phyloP scores from a whole-genome alignment of 805 yeast species.

The Lachancea kluyveri region DNA sequence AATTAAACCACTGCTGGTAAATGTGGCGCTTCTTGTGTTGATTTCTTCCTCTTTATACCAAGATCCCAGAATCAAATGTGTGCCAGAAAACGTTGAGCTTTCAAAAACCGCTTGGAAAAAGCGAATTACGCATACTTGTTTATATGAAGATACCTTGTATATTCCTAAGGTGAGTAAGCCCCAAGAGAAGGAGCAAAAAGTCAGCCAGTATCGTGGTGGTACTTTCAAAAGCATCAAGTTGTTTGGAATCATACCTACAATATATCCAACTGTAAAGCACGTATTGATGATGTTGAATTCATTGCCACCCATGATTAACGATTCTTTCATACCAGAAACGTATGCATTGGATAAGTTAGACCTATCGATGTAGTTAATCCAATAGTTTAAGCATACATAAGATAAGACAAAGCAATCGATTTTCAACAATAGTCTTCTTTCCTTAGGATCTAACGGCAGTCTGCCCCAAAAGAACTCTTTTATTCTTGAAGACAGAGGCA shows the following conservation, averaged over 20 bases:
- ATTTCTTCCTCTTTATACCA: conserved; percentile 43
- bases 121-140: conserved; percentile 46
- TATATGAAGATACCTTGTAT: conserved; percentile 38
- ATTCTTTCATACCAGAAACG: conserved; percentile 55
- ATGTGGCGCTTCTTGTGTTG: conserved; percentile 43
- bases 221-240: conserved; percentile 43
- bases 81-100: conserved; percentile 45
- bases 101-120: conserved; percentile 54
- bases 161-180: conserved; percentile 43
- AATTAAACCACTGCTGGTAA: conserved; percentile 44
- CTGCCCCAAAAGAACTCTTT: conserved; percentile 30
- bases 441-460: conserved; percentile 29
- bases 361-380: conserved; percentile 46
- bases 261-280: conserved; percentile 49
- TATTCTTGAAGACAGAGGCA: conserved; percentile 5
- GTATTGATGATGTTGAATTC: conserved; percentile 46
- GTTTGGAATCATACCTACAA: conserved; percentile 51
- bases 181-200: conserved; percentile 46
- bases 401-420: conserved; percentile 18
- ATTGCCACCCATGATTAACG: conserved; percentile 38
- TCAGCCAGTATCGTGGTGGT: conserved; percentile 47
- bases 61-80: conserved; percentile 43
- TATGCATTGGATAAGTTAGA: conserved; percentile 47
- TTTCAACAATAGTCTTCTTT: conserved; percentile 20
- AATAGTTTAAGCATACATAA: conserved; percentile 19